phyloP scores from a whole-genome alignment of 805 yeast species.

The Candida qinlingensis region DNA sequence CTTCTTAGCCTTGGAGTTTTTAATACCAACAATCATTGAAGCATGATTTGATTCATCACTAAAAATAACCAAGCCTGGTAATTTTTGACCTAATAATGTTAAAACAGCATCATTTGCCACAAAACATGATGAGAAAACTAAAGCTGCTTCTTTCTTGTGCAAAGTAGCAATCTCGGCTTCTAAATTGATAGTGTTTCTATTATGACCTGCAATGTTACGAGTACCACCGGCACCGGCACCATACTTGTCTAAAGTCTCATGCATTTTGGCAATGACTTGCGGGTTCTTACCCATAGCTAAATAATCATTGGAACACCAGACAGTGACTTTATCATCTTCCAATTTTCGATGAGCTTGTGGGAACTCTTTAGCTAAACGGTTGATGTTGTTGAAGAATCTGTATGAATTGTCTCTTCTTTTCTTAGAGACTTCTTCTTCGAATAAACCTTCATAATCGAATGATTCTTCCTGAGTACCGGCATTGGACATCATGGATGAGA shows the following conservation, averaged over 20 bases:
- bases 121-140: conserved; percentile 92
- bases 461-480: conserved; percentile 42
- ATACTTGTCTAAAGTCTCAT: conserved; percentile 72
- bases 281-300: conserved; percentile 88
- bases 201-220: conserved; percentile 97
- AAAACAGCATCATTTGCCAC: conserved; percentile 96
- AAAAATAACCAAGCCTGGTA: conserved; percentile 85
- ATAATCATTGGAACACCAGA: conserved; percentile 99
- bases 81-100: conserved; percentile 83
- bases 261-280: conserved; percentile 70
- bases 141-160: conserved; percentile 91
- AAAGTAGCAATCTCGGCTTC: conserved; percentile 85
- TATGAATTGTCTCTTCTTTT: conserved; percentile 89
- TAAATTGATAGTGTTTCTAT: conserved; percentile 77
- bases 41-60: conserved; percentile 95
- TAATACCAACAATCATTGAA: conserved; percentile 94
- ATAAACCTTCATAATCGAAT: conserved; percentile 70
- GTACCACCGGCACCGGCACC: conserved; percentile 99
- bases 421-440: conserved; percentile 58
- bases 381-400: conserved; percentile 94
- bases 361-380: conserved; percentile 88
- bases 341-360: conserved; percentile 83
- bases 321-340: conserved; percentile 84
- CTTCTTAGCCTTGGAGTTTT: conserved; percentile 82
- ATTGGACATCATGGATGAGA: conserved; percentile 22